Conservation (phyloP, 1,284 basidiomycete species). For the Pseudozyma sp. region DNA sequence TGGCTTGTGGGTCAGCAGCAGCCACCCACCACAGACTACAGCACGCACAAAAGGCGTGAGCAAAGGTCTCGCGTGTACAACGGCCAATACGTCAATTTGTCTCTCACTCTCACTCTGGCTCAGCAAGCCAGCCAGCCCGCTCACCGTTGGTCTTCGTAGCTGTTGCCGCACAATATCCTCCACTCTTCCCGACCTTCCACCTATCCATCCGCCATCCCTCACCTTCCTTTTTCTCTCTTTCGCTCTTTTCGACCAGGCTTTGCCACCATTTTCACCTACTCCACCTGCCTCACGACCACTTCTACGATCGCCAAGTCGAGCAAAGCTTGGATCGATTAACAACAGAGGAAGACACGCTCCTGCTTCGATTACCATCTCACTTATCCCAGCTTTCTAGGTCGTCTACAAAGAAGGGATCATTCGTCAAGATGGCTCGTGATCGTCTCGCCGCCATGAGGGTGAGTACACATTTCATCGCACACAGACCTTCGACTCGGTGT, state of each 20-base stretch:
- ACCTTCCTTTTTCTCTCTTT: not conserved
- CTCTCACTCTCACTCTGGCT: too few species aligned
- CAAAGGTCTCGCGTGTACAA: too few species aligned
- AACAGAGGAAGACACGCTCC: not conserved
- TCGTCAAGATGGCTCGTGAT: constrained; percentile 50
- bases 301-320: not conserved
- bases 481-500: not conserved
- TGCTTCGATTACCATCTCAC: not conserved
- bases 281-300: not conserved
- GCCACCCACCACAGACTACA: too few species aligned
- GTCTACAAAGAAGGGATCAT: too few species aligned
- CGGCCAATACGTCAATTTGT: too few species aligned
- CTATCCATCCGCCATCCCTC: constrained; percentile 8
- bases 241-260: constrained; percentile 1
- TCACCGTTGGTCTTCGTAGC: too few species aligned
- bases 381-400: too few species aligned
- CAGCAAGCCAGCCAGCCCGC: too few species aligned
- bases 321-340: not conserved
- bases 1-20: too few species aligned
- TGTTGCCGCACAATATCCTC: too few species aligned
- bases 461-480: constrained; percentile 15
- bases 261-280: not conserved
- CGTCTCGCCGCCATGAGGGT: constrained; percentile 59
- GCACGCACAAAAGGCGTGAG: too few species aligned
- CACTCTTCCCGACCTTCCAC: constrained; percentile 4